Conservation (phyloP, 805 yeast genomes). For the Kodamaea hsintzibuensis region DNA sequence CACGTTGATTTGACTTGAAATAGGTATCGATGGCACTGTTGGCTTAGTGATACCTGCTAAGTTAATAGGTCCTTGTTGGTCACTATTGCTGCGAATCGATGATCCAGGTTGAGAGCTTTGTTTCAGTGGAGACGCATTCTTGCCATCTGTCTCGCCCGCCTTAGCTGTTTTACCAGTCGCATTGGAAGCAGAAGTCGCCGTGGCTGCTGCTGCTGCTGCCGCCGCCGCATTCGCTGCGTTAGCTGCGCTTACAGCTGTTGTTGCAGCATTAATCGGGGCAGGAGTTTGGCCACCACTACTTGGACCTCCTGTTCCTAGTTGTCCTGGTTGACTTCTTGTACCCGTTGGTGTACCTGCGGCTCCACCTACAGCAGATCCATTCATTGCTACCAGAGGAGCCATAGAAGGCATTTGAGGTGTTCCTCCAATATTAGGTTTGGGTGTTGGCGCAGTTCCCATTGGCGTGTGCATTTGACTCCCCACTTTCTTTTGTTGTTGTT, state of each 20-base stretch:
- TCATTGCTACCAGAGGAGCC: slow-evolving; percentile 7
- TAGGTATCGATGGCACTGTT: slow-evolving; percentile 65
- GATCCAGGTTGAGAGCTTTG: slow-evolving; percentile 10
- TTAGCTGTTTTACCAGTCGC: slow-evolving; percentile 16
- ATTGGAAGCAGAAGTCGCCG: not conserved
- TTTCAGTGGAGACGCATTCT: slow-evolving; percentile 5
- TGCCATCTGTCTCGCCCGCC: slow-evolving; percentile 20
- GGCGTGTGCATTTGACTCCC: slow-evolving; percentile 9
- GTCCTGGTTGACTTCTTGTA: not conserved
- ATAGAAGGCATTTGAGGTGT: slow-evolving; percentile 5
- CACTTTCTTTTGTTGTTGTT: slow-evolving; percentile 1
- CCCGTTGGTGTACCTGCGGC: slow-evolving; percentile 3
- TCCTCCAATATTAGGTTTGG: slow-evolving; percentile 2
- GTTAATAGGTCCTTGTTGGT: slow-evolving; percentile 28
- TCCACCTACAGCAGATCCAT: slow-evolving; percentile 35
- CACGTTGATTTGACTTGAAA: slow-evolving; percentile 68
- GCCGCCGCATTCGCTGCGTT: slow-evolving; percentile 45
- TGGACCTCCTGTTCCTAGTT: not conserved
- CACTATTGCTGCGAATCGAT: slow-evolving; percentile 11
- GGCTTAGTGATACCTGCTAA: slow-evolving; percentile 48
- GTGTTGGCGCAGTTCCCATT: not conserved
- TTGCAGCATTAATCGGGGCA: slow-evolving; percentile 7
- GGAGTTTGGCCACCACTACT: slow-evolving; percentile 6
- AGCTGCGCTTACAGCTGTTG: slow-evolving; percentile 42
- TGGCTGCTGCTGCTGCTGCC: slow-evolving; percentile 8